A percentile compares a stretch with the other conserved stretches of the same genome.
These are phyloP conservation scores for Microcos paniculata DNA, from an alignment of 345 rosid genomes.

Conservation along the genomic window DNA sequence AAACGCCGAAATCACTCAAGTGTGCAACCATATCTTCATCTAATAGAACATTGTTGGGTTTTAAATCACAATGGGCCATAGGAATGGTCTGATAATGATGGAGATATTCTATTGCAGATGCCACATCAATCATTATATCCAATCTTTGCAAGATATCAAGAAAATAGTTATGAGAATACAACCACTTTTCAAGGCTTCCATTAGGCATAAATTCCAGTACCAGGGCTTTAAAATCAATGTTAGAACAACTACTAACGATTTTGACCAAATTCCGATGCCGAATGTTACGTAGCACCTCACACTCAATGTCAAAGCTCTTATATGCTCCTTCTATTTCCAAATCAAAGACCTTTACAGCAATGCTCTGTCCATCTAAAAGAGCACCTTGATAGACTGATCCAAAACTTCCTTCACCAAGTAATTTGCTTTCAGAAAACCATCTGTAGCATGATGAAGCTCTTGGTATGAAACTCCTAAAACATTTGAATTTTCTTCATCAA, in stretches of 20 bases:
- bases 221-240: conserved; percentile 13
- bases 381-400: conserved; percentile 10
- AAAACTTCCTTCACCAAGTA: conserved; percentile 2
- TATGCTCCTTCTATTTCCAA: not conserved
- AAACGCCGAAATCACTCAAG: no score
- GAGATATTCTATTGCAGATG: no score
- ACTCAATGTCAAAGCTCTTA: conserved; percentile 16
- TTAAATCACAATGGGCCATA: no score
- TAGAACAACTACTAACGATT: conserved; percentile 10
- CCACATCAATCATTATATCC: not conserved
- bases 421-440: not conserved
- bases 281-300: conserved; percentile 10
- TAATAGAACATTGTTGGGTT: no score
- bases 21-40: no score
- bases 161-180: not conserved
- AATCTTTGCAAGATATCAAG: conserved; percentile 5
- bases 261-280: conserved; percentile 18
- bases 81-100: no score
- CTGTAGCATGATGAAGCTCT: not conserved
- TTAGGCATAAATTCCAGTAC: conserved; percentile 15
- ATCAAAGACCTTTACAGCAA: conserved; percentile 17
- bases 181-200: conserved; percentile 13
- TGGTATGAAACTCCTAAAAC: not conserved
- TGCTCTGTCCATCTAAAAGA: not conserved
- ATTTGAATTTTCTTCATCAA: not conserved